These are phyloP conservation scores for Flaveria ramosissima DNA, from an alignment of 129 eudicot species.

Conservation along the genomic window DNA sequence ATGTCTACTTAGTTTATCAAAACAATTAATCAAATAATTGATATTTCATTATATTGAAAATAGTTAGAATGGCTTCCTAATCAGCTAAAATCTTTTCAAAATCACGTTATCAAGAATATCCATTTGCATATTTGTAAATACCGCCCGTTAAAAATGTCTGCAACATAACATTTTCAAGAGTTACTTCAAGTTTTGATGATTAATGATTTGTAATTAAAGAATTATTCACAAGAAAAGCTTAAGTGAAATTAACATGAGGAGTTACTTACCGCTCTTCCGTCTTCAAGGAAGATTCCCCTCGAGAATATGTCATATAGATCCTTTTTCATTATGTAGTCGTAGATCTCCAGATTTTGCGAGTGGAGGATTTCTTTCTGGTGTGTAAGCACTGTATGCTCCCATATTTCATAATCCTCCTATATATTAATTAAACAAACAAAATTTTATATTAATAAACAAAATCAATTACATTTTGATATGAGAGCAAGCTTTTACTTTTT, in stretches of 20 bases:
- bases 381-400: neutral
- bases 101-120: too few species aligned
- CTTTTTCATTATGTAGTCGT: neutral
- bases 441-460: too few species aligned
- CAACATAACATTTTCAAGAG: neutral
- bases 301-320: neutral
- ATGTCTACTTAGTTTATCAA: too few species aligned
- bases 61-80: too few species aligned
- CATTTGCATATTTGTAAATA: too few species aligned
- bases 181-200: neutral
- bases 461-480: neutral
- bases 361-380: neutral
- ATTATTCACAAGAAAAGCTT: neutral
- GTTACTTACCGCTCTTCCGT: constrained; percentile 7
- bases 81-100: too few species aligned
- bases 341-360: neutral
- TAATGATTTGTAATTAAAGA: neutral
- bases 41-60: too few species aligned
- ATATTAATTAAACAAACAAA: too few species aligned
- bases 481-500: neutral
- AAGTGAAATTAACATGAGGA: neutral
- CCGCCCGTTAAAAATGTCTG: too few species aligned
- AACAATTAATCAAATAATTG: too few species aligned
- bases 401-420: neutral
- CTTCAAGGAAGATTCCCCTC: neutral